Conservation (phyloP, 1,284 basidiomycete genomes). For the Ceratorhiza oryzae-sativae region DNA sequence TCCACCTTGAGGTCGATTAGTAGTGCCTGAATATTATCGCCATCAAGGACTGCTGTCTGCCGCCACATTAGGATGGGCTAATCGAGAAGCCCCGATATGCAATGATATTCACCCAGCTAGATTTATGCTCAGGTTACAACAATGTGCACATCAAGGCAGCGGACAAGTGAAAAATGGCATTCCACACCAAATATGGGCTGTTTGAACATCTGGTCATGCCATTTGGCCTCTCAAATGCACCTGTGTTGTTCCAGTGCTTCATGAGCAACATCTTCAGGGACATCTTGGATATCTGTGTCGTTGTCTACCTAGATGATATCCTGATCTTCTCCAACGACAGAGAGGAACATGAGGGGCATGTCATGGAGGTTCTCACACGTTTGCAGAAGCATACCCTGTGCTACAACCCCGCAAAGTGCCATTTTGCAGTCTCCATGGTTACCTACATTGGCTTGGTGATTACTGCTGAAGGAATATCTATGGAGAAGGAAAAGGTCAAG, state of each 20-base stretch:
- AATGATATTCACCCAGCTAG: conserved; percentile 42
- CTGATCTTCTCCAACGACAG: conserved; percentile 41
- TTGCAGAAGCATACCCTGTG: conserved; percentile 41
- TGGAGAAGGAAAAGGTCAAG: conserved; percentile 48
- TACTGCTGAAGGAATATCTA: conserved; percentile 31
- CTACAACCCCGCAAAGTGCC: conserved; percentile 46
- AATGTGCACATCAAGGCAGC: conserved; percentile 26
- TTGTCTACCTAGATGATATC: conserved; percentile 43
- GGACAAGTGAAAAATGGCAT: conserved; percentile 35
- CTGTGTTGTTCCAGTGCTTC: conserved; percentile 38
- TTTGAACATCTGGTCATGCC: conserved; percentile 53
- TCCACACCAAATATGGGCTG: conserved; percentile 49
- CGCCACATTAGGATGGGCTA: no score
- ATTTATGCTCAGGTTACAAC: conserved; percentile 47
- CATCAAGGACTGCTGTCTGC: no score
- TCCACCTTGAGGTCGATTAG: no score
- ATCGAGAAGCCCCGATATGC: no score
- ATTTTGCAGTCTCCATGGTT: conserved; percentile 43
- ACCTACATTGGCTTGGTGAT: conserved; percentile 21
- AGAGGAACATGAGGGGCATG: conserved; percentile 42
- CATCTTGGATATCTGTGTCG: conserved; percentile 11
- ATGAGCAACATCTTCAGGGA: conserved; percentile 36
- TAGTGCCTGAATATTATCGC: no score
- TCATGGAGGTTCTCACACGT: conserved; percentile 44
- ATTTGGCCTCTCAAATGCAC: conserved; percentile 41